Evolutionary conservation across 352 stramenopile species (phyloP), one percentile per base, ranked within the genome.

Genomic region (Globisporangium canariense): DNA sequence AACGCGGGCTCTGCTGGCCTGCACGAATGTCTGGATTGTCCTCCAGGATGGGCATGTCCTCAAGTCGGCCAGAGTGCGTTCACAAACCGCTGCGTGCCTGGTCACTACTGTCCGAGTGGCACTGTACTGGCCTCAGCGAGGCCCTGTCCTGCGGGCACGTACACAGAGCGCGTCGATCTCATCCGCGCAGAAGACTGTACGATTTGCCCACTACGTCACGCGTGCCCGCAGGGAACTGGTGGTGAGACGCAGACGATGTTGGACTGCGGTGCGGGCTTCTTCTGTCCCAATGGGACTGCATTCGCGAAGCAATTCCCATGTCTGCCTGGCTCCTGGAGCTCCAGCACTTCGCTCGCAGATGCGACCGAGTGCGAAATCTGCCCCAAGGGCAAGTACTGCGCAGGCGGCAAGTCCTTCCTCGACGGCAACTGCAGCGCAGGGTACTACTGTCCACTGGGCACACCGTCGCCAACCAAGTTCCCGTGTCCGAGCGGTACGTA

Each of bases 391-490:
- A 86, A 81, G 57, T 98, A 94, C 67, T 98, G 93, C 58, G 71
- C 79, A 41, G 91, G 89, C 20, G 88, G 78, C 4, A 94, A 93
- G 38, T 83, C 79, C 1, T 83, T 75, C 49, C 80, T 93, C 38
- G 86, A 94, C 54, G 86, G 84, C 13, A 73, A 59, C 40, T 94
- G 86, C 65, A 81, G 78, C 41, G 56, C 87, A 0, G 94, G 94
- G 0, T 74, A 98, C 66, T 98, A 97, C 62, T 98, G 94, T 67
- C 90, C 90, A 11, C 71, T 95, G 16, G 80, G 77, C 14, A 96
- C 93, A 2, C 68, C 75, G 6, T 83, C 75, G 0, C 65, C 76
- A 6, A 88, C 76, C 6, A 76, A 83, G 46, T 96, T 84, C 45
- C 89, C 88, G 13, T 98, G 93, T 45, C 88, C 88, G 22, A 88